Evolutionary conservation across 768 basidiomycete genomes (phyloP).

Genomic region (Termitomyces sp.): DNA sequence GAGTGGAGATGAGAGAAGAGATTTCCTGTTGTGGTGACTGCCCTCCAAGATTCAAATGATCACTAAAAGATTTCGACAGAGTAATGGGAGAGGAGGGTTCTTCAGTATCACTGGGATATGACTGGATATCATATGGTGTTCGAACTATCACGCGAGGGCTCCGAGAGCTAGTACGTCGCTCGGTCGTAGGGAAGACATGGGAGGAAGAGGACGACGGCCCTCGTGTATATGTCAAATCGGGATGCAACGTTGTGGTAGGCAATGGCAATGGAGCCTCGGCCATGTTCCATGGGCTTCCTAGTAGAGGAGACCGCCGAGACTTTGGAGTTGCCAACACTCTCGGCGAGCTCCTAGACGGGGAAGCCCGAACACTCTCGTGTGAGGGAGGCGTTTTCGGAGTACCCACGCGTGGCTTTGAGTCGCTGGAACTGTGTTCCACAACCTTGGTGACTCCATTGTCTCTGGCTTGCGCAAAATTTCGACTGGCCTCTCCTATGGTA

Average conservation of each 20-base stretch:
- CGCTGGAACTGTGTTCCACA: constrained; percentile 15
- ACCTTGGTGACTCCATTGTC: constrained; percentile 27
- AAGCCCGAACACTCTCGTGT: background rate
- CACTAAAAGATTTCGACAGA: background rate
- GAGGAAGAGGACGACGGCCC: constrained; percentile 11
- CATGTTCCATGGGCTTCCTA: background rate
- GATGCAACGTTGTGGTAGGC: constrained; percentile 7
- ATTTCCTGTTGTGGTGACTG: background rate
- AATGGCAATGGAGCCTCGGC: background rate
- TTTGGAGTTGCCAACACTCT: constrained; percentile 6
- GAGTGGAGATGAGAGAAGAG: background rate
- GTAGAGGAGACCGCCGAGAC: constrained; percentile 10
- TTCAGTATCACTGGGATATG: constrained; percentile 17
- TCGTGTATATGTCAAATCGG: constrained; percentile 16
- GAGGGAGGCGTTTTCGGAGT: background rate
- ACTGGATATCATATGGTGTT: constrained; percentile 23
- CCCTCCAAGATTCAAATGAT: background rate
- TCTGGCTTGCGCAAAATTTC: constrained; percentile 26
- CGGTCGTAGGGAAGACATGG: background rate
- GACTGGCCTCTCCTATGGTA: constrained; percentile 38
- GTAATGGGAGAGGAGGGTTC: background rate
- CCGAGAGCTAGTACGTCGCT: constrained; percentile 13
- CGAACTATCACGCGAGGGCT: constrained; percentile 23
- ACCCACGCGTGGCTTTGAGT: background rate
- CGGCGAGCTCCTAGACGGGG: constrained; percentile 9